phyloP scores from a whole-genome alignment of 2,329 filamentous ascomycete species.

The Cryphonectria carpinicola region DNA sequence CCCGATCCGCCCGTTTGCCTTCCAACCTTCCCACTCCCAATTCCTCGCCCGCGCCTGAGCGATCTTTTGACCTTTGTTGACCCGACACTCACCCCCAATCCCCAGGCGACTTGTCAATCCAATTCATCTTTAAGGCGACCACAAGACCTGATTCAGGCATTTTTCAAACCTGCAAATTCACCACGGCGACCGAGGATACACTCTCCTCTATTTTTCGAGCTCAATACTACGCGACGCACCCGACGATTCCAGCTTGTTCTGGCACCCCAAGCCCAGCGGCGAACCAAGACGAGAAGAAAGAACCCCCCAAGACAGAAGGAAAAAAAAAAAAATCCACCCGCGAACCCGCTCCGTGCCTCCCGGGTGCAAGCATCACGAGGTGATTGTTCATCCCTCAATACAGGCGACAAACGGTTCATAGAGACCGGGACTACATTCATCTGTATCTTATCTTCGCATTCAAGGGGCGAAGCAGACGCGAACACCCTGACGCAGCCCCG shows the following conservation, averaged over 20 bases:
- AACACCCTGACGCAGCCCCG: slow-evolving; percentile 18
- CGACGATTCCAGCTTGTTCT: slow-evolving; percentile 20
- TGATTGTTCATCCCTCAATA: slow-evolving; percentile 11
- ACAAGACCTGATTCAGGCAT: slow-evolving; percentile 28
- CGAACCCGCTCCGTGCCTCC: slow-evolving; percentile 22
- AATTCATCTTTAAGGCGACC: slow-evolving; percentile 28
- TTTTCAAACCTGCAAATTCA: slow-evolving; percentile 20
- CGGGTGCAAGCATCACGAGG: slow-evolving; percentile 15
- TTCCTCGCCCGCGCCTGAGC: slow-evolving; percentile 7
- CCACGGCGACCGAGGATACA: slow-evolving; percentile 20
- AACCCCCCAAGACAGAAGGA: slow-evolving; percentile 13
- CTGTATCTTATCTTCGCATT: slow-evolving; percentile 13
- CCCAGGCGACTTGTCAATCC: slow-evolving; percentile 27
- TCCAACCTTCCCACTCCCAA: slow-evolving; percentile 19
- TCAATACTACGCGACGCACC: slow-evolving; percentile 24
- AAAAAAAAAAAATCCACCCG: slow-evolving; percentile 23
- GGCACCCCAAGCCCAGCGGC: slow-evolving; percentile 16
- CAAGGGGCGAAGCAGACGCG: slow-evolving; percentile 22
- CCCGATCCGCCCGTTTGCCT: slow-evolving; percentile 22
- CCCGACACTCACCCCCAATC: slow-evolving; percentile 24
- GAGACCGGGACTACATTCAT: slow-evolving; percentile 14
- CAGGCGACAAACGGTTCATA: slow-evolving; percentile 25
- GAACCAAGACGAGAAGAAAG: slow-evolving; percentile 19
- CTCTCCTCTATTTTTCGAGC: slow-evolving; percentile 21
- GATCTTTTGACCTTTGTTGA: slow-evolving; percentile 25